Conservation (phyloP, 148 eudicot species). For the Vaccinium corymbosum region DNA sequence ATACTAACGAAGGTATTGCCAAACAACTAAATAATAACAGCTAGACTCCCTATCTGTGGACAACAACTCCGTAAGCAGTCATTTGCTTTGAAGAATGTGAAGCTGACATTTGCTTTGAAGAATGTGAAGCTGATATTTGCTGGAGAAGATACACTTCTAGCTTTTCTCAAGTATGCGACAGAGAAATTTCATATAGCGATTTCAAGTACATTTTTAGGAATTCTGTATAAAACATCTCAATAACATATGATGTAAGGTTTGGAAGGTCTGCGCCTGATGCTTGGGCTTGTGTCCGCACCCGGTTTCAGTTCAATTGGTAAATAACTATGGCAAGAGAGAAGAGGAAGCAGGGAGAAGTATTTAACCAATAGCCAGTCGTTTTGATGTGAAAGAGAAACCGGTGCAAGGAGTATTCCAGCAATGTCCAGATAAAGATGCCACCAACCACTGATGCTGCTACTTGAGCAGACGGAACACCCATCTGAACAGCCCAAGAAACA, state of each 20-base stretch:
- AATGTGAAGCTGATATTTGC: too few relatives aligned
- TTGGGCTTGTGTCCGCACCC: background rate
- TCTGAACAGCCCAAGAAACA: conserved; percentile 38
- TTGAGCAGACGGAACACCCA: conserved; percentile 50
- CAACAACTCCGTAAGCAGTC: background rate
- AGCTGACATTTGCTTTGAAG: background rate
- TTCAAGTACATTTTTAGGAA: background rate
- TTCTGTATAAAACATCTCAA: background rate
- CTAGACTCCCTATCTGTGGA: background rate
- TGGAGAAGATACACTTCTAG: background rate
- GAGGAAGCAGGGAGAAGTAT: background rate
- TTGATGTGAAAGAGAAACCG: conserved; percentile 88
- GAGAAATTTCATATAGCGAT: background rate
- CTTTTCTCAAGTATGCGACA: background rate
- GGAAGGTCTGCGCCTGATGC: background rate
- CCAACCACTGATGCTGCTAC: conserved; percentile 37
- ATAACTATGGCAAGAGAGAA: background rate
- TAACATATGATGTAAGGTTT: background rate
- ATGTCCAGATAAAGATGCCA: conserved; percentile 75
- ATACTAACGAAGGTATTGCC: background rate
- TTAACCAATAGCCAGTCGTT: conserved; percentile 74
- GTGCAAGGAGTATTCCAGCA: conserved; percentile 71
- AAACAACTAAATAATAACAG: background rate
- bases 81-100: background rate
- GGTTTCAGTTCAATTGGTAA: background rate